Evolutionary conservation across 2,329 filamentous ascomycete species (phyloP), one percentile per base, ranked within the genome.

Genomic region (Podosphaera fusca): DNA sequence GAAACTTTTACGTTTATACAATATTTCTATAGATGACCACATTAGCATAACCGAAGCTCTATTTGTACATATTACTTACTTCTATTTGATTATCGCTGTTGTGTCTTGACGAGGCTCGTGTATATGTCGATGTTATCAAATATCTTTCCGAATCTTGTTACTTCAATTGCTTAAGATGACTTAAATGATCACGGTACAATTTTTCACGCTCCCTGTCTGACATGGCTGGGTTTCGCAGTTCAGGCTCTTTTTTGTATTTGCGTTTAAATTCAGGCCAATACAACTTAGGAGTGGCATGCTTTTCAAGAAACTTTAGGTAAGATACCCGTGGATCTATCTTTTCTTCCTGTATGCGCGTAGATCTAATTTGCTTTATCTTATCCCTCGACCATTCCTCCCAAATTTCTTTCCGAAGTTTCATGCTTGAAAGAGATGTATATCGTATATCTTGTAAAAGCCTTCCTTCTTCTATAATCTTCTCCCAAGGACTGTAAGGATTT

Each of bases 191-290:
- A 57, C 86, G 77, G 67, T 90, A 94, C 56, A 79, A 73, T 69
- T 84, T 88, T 66, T 94, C 87, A 38, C 84, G 77, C 56, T 90
- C 86, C 67, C 84, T 87, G 64, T 90, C 87, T 38, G 74, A 71
- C 31, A 89, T 73, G 55, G 75, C 77, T 35, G 78, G 73, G 59
- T 90, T 84, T 59, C 82, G 84, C 84, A 98, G 88, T 56, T 82
- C 77, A 0, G 78, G 69, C 61, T 94, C 88, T 61, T 84, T 89
- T 62, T 84, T 84, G 70, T 81, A 92, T 67, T 95, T 98, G 38
- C 92, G 77, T 64, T 86, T 87, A 70, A 98, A 98, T 67, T 98
- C 92, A 0, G 87, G 84, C 92, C 92, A 98, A 73, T 94, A 98
- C 0, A 98, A 75, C 70, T 95, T 96, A 0, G 87, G 84, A 0